Evolutionary conservation across 305 asterid genomes (phyloP), one percentile per base, ranked within the genome.

Genomic region (Fraxinus ornus): DNA sequence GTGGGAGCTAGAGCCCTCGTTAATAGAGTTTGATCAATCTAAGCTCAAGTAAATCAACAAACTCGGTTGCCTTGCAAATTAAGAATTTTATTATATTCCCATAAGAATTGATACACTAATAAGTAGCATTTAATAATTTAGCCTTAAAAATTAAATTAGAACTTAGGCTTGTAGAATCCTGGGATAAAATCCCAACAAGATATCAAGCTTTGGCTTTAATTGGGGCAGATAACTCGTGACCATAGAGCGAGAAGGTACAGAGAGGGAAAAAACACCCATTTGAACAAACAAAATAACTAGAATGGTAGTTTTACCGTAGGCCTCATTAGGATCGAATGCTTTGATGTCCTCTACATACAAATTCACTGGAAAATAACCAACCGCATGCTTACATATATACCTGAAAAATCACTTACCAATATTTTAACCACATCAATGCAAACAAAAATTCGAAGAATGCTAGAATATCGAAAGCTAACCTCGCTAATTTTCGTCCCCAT

Each of bases 291-390:
- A 7, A 82, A 83, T 82, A 33, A 57, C 55, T 49, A 80, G 77
- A 37, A 77, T 76, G 68, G 49, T 36, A 79, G 81, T 66, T 5
- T 86, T 91, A 96, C 98, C 98, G 60, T 97, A 97, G 32, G 99
- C 96, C 87, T 94, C 93, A 70, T 93, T 90, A 79, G 98, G 97
- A 89, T 97, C 98, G 84, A 97, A 97, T 82, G 98, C 98, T 82
- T 93, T 90, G 86, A 91, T 89, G 86, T 97, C 97, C 90, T 97
- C 99, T 79, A 97, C 95, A 83, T 93, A 84, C 89, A 94, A 89
- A 81, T 78, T 86, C 86, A 97, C 84, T 4, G 99, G 99, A 90
- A 97, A 97, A 90, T 94, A 97, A 64, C 98, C 98, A 85, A 89
- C 93, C 66, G 89, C 97, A 79, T 93, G 95, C 92, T 92, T 94